Base-by-base conservation (phyloP, 495 filamentous ascomycete species). In the Pseudomonodictys pantanalensis region DNA sequence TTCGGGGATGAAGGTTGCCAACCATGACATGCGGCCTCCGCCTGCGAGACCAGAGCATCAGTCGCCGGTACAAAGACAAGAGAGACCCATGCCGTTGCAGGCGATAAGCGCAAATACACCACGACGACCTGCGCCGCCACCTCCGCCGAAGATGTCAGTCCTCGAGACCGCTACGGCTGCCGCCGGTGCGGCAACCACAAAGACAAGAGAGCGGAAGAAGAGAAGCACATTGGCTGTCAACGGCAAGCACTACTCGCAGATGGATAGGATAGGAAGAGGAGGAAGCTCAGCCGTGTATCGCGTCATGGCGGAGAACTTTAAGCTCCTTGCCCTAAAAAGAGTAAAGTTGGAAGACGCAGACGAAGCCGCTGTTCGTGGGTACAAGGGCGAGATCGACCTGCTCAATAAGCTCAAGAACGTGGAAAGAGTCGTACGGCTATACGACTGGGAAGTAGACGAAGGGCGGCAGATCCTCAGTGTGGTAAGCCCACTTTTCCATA, bases 381-480 rank as follows among this genome's bases (percentile, higher is more conserved):
- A 91, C 75, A 96, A 96, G 71, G 93, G 95, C 25, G 93, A 98
- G 72, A 98, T 98, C 60, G 93, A 97, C 65, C 77, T 98, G 12
- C 78, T 98, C 20, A 86, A 84, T 64, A 89, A 87, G 66, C 73
- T 98, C 26, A 79, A 84, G 28, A 87, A 88, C 47, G 86, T 95
- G 3, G 91, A 96, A 56, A 81, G 93, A 11, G 93, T 97, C 0
- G 88, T 97, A 26, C 84, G 86, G 12, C 74, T 97, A 3, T 92
- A 89, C 64, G 95, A 97, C 71, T 96, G 85, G 77, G 92, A 98
- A 68, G 77, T 97, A 62, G 97, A 97, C 66, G 82, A 87, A 25
- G 86, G 90, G 58, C 93, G 95, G 68, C 85, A 93, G 62, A 84
- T 83, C 38, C 80, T 98, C 26, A 90, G 86, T 69, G 85, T 98